These are phyloP conservation scores for Monilinia laxa DNA, from an alignment of 2,329 filamentous ascomycete genomes.

Conservation along the genomic window DNA sequence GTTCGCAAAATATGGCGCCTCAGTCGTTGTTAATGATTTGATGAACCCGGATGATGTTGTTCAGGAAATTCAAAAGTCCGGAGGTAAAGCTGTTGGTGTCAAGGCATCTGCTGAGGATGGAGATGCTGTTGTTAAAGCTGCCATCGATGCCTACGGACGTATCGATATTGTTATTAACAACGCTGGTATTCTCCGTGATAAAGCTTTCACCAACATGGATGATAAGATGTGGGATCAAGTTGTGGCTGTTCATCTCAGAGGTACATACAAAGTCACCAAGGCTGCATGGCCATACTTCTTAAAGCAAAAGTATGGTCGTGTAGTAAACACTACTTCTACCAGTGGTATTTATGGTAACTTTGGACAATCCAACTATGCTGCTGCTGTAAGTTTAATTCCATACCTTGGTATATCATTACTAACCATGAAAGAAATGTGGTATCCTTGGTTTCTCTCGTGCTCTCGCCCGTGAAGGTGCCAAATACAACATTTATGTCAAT, in stretches of 20 bases:
- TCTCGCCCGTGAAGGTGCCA: constrained; percentile 86
- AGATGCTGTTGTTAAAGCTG: constrained; percentile 84
- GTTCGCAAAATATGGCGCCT: constrained; percentile 80
- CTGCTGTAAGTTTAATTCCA: constrained; percentile 62
- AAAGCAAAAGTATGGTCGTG: constrained; percentile 97
- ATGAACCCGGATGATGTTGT: constrained; percentile 88
- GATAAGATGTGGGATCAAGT: constrained; percentile 92
- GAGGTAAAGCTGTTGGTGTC: constrained; percentile 87
- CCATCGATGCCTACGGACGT: constrained; percentile 90
- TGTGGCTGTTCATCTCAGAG: constrained; percentile 85
- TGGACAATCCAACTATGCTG: constrained; percentile 95
- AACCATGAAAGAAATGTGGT: constrained; percentile 66
- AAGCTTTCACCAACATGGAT: constrained; percentile 97
- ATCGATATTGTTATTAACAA: constrained; percentile 98
- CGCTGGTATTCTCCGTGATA: constrained; percentile 94
- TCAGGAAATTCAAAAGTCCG: constrained; percentile 84
- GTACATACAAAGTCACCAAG: constrained; percentile 96
- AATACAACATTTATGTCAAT: constrained; percentile 98
- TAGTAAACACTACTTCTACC: constrained; percentile 95
- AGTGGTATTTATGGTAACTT: constrained; percentile 99
- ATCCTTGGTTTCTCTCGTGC: constrained; percentile 95
- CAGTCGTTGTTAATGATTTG: constrained; percentile 94
- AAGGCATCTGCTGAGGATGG: constrained; percentile 94
- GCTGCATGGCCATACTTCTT: constrained; percentile 97
- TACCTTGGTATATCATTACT: constrained; percentile 30